Evolutionary conservation across 2,329 filamentous ascomycete species (phyloP).

Genomic region (Endothia cerciana): DNA sequence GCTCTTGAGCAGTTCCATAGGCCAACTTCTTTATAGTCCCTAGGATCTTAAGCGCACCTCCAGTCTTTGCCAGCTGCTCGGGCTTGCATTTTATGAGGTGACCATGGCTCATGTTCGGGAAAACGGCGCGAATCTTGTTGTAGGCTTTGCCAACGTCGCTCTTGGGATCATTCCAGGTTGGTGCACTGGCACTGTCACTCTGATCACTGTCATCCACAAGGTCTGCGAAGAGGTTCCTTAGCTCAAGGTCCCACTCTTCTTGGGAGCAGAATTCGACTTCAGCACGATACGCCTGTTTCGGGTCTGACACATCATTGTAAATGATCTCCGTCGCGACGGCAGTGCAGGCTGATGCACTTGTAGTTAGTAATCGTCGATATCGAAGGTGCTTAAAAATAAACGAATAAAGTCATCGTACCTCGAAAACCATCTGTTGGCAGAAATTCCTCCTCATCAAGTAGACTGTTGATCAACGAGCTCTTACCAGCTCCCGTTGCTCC

Average conservation of each 20-base stretch:
- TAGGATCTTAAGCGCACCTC: background rate
- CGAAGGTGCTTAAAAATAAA: too few species aligned
- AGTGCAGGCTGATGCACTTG: constrained; percentile 60
- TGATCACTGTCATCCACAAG: constrained; percentile 39
- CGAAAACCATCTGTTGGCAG: constrained; percentile 54
- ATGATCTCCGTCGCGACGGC: constrained; percentile 62
- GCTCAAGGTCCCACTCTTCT: constrained; percentile 57
- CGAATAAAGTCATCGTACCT: background rate
- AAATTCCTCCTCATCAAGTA: constrained; percentile 62
- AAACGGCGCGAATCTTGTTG: constrained; percentile 55
- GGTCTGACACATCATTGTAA: constrained; percentile 52
- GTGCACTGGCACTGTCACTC: background rate
- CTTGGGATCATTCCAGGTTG: constrained; percentile 28
- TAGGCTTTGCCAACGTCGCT: constrained; percentile 48
- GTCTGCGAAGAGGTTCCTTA: constrained; percentile 53
- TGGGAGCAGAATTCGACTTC: constrained; percentile 60
- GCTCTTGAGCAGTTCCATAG: constrained; percentile 1
- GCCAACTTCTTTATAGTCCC: constrained; percentile 1
- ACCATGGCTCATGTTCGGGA: constrained; percentile 44
- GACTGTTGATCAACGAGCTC: constrained; percentile 64
- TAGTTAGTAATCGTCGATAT: constrained; percentile 37
- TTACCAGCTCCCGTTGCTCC: constrained; percentile 68
- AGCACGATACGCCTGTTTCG: constrained; percentile 48
- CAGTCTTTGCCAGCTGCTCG: constrained; percentile 44
- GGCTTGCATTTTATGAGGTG: constrained; percentile 43